Conservation (phyloP, 2,329 filamentous ascomycete species). For the Aureobasidium sp. region DNA sequence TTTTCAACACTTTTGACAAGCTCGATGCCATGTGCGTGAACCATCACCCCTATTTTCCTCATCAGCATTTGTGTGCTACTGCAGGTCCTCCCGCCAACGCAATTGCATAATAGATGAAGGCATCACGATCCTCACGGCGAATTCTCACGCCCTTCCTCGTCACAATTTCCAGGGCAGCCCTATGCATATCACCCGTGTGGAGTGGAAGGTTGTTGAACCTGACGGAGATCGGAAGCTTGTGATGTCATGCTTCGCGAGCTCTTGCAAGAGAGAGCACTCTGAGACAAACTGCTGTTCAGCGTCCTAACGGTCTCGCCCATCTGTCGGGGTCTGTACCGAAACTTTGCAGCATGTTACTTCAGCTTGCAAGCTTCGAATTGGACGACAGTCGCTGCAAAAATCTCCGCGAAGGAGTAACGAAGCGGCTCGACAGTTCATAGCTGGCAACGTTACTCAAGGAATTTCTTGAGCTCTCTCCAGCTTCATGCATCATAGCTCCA, state of each 20-base stretch:
- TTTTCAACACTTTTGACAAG: neutral
- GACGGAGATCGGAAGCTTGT: constrained; percentile 3
- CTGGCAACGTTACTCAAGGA: neutral
- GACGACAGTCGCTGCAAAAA: neutral
- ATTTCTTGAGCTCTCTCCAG: constrained; percentile 6
- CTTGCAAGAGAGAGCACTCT: neutral
- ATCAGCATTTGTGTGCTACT: neutral
- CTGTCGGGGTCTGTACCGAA: constrained; percentile 4
- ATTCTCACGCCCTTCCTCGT: neutral
- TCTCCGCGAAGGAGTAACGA: neutral
- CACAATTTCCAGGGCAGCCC: constrained; percentile 6
- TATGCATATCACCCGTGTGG: constrained; percentile 8
- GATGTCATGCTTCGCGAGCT: constrained; percentile 1
- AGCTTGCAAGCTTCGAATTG: neutral
- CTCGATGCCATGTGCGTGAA: neutral
- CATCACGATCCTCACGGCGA: neutral
- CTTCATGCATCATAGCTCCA: constrained; percentile 12
- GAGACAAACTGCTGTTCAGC: constrained; percentile 12
- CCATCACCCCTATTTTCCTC: neutral
- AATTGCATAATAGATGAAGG: neutral
- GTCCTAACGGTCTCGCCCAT: neutral
- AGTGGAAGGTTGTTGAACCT: neutral
- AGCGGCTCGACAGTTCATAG: neutral
- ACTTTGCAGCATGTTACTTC: neutral
- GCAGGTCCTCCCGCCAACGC: constrained; percentile 6